Evolutionary conservation across 2,329 filamentous ascomycete species (phyloP), one percentile per base, ranked within the genome.

Genomic region (Pseudogymnoascus sp.): DNA sequence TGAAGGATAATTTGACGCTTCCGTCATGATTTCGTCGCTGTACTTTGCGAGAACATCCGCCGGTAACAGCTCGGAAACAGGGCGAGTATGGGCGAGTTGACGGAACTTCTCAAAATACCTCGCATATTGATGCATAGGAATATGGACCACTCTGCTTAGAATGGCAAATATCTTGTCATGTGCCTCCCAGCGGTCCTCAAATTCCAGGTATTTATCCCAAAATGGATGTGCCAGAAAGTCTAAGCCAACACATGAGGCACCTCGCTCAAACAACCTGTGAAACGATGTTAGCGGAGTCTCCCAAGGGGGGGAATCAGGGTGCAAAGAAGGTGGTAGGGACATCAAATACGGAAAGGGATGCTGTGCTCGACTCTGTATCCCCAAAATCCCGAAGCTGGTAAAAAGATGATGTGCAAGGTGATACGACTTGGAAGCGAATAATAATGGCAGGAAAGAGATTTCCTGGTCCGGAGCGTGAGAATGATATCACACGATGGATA

Each of bases 171-270:
- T 90, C 70, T 87, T 91, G 66, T 96, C 90, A 12, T 88, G 85
- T 0, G 89, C 86, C 71, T 96, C 92, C 65, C 93, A 81, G 1
- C 93, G 89, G 74, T 97, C 93, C 74, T 97, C 95, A 71, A 96
- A 97, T 73, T 97, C 95, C 67, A 99, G 86, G 72, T 96, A 99
- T 77, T 96, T 97, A 76, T 99, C 95, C 95, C 95, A 99, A 78
- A 99, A 97, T 1, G 92, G 92, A 73, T 97, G 92, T 1, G 93
- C 89, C 31, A 96, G 82, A 73, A 96, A 99, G 76, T 99, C 95
- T 16, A 97, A 83, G 14, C 95, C 95, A 41, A 96, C 92, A 70
- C 85, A 88, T 31, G 83, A 83, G 28, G 91, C 90, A 66, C 89
- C 95, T 68, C 95, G 90, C 74, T 99, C 93, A 73, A 97, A 97